Evolutionary conservation across 2,329 filamentous ascomycete genomes (phyloP).

Genomic region (Microsporum canis): DNA sequence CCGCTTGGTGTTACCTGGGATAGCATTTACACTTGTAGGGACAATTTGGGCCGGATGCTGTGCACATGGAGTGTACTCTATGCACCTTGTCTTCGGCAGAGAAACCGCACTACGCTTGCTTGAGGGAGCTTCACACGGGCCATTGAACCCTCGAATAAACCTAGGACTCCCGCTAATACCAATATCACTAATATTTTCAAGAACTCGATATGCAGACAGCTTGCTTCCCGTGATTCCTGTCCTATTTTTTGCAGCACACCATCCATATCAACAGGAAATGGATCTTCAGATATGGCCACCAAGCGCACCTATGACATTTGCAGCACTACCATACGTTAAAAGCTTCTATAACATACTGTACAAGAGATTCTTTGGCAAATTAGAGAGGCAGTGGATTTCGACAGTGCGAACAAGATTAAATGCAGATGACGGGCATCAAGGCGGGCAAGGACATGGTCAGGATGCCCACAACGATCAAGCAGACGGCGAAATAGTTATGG

Average conservation of each 20-base stretch:
- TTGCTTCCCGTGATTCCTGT: slow-evolving; percentile 53
- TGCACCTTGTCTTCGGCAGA: slow-evolving; percentile 55
- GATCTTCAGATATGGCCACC: slow-evolving; percentile 55
- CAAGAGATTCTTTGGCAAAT: slow-evolving; percentile 45
- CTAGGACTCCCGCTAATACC: slow-evolving; percentile 57
- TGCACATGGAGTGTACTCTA: slow-evolving; percentile 50
- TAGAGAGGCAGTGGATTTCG: slow-evolving; percentile 50
- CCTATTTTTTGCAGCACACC: slow-evolving; percentile 41
- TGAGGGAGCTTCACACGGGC: slow-evolving; percentile 24
- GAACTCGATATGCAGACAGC: slow-evolving; percentile 52
- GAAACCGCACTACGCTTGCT: slow-evolving; percentile 50
- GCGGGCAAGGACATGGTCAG: slow-evolving; percentile 18
- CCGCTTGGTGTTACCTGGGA: slow-evolving; percentile 53
- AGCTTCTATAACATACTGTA: slow-evolving; percentile 54
- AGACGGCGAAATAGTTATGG: slow-evolving; percentile 37
- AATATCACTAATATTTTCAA: slow-evolving; percentile 54
- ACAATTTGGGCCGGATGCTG: slow-evolving; percentile 43
- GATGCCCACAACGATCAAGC: slow-evolving; percentile 26
- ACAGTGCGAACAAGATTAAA: slow-evolving; percentile 49
- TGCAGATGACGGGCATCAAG: slow-evolving; percentile 20
- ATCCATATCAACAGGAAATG: slow-evolving; percentile 31
- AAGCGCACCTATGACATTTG: slow-evolving; percentile 53
- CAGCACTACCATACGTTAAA: slow-evolving; percentile 54
- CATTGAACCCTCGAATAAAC: slow-evolving; percentile 41
- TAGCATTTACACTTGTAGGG: slow-evolving; percentile 41